phyloP scores from a whole-genome alignment of 2,329 filamentous ascomycete species.

The Paecilomyces fulvus region DNA sequence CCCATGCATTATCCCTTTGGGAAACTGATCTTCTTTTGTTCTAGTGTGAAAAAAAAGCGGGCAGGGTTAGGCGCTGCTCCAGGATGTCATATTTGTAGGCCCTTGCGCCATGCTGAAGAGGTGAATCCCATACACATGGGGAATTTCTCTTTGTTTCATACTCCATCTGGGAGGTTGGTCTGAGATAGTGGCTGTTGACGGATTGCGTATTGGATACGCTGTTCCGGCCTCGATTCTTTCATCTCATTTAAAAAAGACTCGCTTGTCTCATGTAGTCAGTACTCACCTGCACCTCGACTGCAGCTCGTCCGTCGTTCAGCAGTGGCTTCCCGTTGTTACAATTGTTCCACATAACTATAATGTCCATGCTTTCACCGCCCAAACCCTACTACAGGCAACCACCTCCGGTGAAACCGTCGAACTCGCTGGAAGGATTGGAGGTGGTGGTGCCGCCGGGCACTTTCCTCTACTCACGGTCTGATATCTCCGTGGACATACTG shows the following conservation, averaged over 20 bases:
- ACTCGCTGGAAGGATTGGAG: constrained; percentile 30
- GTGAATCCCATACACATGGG: neutral
- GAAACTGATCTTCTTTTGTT: neutral
- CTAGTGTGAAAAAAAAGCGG: neutral
- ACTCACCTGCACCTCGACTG: neutral
- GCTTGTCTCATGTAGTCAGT: neutral
- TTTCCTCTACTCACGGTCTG: constrained; percentile 12
- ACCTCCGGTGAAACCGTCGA: constrained; percentile 25
- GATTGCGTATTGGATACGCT: neutral
- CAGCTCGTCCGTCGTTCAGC: neutral
- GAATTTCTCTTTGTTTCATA: neutral
- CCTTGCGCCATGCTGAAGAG: neutral
- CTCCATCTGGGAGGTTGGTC: neutral
- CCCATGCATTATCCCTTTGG: neutral
- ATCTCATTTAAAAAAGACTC: neutral
- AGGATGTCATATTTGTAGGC: neutral
- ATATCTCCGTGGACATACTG: constrained; percentile 19
- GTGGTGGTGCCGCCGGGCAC: constrained; percentile 23
- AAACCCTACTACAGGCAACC: constrained; percentile 15
- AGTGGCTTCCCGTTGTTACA: neutral
- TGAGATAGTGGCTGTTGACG: neutral
- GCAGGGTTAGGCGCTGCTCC: neutral
- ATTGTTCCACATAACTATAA: neutral
- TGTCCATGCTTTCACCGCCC: constrained; percentile 7
- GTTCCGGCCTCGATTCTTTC: neutral